phyloP scores from a whole-genome alignment of 2,329 filamentous ascomycete species.

The Monilinia polystroma region DNA sequence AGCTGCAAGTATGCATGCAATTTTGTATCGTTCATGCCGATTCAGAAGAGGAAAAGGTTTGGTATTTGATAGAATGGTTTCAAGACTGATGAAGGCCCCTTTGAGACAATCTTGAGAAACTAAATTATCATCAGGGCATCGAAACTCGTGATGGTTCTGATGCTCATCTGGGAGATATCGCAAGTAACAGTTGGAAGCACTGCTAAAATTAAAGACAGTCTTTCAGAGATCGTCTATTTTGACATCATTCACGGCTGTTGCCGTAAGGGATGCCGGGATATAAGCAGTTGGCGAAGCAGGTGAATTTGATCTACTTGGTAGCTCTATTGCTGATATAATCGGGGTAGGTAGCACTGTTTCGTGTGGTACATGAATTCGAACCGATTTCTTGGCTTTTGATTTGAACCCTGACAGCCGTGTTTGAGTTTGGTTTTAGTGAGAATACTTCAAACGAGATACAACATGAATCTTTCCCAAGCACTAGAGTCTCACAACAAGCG shows the following conservation, averaged over 20 bases:
- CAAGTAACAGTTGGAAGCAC: constrained; percentile 11
- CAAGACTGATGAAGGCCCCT: constrained; percentile 26
- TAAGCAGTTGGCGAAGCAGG: too few relatives aligned
- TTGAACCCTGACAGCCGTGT: constrained; percentile 18
- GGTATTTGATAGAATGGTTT: constrained; percentile 25
- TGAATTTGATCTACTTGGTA: not conserved
- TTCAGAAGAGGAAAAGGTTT: constrained; percentile 20
- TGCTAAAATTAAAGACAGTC: constrained; percentile 7
- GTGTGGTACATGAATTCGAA: constrained; percentile 12
- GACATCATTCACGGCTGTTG: not conserved
- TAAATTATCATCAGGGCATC: constrained; percentile 12
- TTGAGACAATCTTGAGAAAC: not conserved
- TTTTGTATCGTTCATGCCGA: constrained; percentile 30
- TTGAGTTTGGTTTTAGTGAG: not conserved
- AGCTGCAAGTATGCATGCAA: constrained; percentile 33
- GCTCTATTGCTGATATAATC: not conserved
- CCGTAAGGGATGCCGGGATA: not conserved
- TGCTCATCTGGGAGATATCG: constrained; percentile 30
- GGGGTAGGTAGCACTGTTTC: not conserved
- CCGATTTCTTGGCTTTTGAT: constrained; percentile 21
- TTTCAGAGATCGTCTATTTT: constrained; percentile 31
- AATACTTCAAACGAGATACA: too few relatives aligned
- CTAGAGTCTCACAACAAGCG: too few relatives aligned
- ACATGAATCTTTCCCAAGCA: too few relatives aligned
- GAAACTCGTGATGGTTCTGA: constrained; percentile 23